Evolutionary conservation across 1,284 basidiomycete species (phyloP), one percentile per base, ranked within the genome.

Genomic region (Amylostereum chailletii): DNA sequence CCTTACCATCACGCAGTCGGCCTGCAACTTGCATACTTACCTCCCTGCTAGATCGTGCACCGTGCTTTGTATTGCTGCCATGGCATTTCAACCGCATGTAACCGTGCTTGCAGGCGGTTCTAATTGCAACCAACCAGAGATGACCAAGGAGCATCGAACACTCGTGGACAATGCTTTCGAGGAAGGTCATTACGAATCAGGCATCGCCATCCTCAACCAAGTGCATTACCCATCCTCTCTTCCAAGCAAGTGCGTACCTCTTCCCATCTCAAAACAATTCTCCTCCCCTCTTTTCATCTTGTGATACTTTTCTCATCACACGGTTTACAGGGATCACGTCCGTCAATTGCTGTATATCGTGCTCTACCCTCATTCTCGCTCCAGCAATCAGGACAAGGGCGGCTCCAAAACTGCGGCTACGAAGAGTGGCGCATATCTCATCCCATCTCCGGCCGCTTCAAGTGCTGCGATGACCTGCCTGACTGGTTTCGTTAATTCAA

Each of bases 121-220:
- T 46, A 40, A 48, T 33, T n/a, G 45, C 47, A 34, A 47, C 38
- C 34, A 42, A 31, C 51, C 51, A 34, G 75, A 79, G 47, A 75
- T 86, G 71, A 71, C 69, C 40, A 63, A 64, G 11, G 64, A 77
- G 57, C 79, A 84, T 57, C 71, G 73, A 31, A 73, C 71, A 36
- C 64, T 86, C 8, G 79, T 86, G 10, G 83, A 87, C 58, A 77
- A 71, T 42, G 81, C 78, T 52, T 77, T 88, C 37, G 85, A 88
- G 55, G 85, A 88, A 60, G 78, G 79, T 19, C 82, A 86, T 53
- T 86, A 83, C 54, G 76, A 83, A 53, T 69, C 75, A 5, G 85
- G 79, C 1, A 79, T 86, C 30, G 64, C 70, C 7, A 62, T 76
- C 19, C 70, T 88, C 0, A 76, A 78, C 52, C 77, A 81, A 50